Evolutionary conservation across 73 alveolate species (phyloP).

Genomic region (Stentor coeruleus): DNA sequence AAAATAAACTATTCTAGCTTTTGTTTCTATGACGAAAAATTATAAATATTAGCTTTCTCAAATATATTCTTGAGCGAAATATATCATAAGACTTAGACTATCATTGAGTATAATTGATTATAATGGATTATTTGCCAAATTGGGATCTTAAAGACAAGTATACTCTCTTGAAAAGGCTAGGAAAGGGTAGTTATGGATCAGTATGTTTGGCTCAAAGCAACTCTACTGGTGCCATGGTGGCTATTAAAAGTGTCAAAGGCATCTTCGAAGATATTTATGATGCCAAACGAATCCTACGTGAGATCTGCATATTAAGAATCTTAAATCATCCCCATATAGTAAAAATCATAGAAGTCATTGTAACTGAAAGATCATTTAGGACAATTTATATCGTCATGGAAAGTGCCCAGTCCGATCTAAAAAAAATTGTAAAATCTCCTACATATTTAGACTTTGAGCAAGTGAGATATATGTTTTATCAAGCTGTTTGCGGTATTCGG

Average conservation of each 20-base stretch:
- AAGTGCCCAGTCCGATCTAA: constrained; percentile 66
- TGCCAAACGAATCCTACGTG: constrained; percentile 81
- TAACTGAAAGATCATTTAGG: constrained; percentile 35
- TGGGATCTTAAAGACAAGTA: not conserved
- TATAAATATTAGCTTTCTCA: constrained; percentile 57
- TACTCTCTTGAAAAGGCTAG: constrained; percentile 65
- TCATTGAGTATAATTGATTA: no score
- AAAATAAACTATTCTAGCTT: no score
- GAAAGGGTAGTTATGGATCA: constrained; percentile 92
- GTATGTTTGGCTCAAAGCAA: constrained; percentile 86
- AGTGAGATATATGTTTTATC: constrained; percentile 71
- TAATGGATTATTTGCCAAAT: not conserved
- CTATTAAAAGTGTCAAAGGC: constrained; percentile 56
- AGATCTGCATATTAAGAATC: constrained; percentile 59
- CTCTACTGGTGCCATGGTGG: constrained; percentile 70
- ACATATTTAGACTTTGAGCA: constrained; percentile 60
- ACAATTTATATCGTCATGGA: constrained; percentile 75
- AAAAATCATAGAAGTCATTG: constrained; percentile 39
- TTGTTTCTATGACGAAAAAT: no score
- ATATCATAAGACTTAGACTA: no score
- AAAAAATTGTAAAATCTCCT: constrained; percentile 72
- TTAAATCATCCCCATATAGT: constrained; percentile 67
- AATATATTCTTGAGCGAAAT: no score
- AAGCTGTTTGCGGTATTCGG: constrained; percentile 73
- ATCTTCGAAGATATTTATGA: constrained; percentile 79